A percentile compares a stretch with the other conserved stretches of the same genome.
Evolutionary conservation across 371 early-diverging fungal species (phyloP).

Genomic region (Lichtheimia corymbifera): DNA sequence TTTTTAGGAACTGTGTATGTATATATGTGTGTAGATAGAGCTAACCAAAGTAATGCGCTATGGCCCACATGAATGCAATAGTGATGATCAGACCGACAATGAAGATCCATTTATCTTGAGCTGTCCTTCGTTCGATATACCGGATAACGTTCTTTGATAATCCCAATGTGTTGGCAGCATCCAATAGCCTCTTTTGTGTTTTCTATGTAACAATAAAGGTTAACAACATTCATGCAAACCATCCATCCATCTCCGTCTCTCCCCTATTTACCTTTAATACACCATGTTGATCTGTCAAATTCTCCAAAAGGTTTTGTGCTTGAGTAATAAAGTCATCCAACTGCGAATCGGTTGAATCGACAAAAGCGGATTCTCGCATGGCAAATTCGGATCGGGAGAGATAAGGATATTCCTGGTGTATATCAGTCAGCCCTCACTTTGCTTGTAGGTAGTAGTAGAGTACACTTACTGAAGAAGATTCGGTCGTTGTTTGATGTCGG

Average conservation of each 20-base stretch:
- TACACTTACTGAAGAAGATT: constrained; percentile 3
- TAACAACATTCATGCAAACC: neutral
- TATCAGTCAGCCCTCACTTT: neutral
- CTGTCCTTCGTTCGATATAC: constrained; percentile 79
- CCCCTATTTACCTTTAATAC: constrained; percentile 66
- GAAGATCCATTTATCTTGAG: constrained; percentile 84
- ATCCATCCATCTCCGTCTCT: too few species aligned
- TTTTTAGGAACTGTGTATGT: neutral
- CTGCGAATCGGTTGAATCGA: constrained; percentile 58
- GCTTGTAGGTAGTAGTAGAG: too few species aligned
- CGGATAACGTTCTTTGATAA: constrained; percentile 82
- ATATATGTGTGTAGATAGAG: neutral
- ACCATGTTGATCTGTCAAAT: constrained; percentile 77
- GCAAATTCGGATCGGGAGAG: constrained; percentile 41
- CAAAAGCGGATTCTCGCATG: constrained; percentile 49
- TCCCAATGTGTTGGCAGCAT: constrained; percentile 81
- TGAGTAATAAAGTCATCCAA: constrained; percentile 76
- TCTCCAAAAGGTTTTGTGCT: constrained; percentile 68
- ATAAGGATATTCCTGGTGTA: constrained; percentile 52
- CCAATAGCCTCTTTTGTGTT: constrained; percentile 76
- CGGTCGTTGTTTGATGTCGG: neutral
- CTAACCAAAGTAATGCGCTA: constrained; percentile 61
- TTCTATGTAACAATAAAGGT: constrained; percentile 35
- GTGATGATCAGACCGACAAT: constrained; percentile 71
- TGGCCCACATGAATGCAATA: constrained; percentile 59